phyloP scores from a whole-genome alignment of 1,139 yeast genomes.

The Yamadazyma buinensis region DNA sequence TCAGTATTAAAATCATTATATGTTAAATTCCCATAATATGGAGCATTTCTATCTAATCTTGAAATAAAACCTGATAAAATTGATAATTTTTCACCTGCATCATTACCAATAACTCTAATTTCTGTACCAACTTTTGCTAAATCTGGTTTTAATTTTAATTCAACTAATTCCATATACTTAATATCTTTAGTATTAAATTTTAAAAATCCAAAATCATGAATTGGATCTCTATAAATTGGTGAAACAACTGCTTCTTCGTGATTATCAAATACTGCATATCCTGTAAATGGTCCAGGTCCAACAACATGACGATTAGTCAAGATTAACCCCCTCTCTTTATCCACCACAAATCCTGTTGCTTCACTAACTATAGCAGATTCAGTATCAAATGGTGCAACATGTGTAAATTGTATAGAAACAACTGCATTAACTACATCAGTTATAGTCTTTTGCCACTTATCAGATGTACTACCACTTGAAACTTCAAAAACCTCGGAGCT shows the following conservation, averaged over 20 bases:
- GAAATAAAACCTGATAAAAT: constrained; percentile 88
- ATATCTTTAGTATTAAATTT: constrained; percentile 69
- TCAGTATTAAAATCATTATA: constrained; percentile 95
- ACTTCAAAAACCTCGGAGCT: constrained; percentile 7
- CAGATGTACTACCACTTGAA: constrained; percentile 6
- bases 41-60: constrained; percentile 89
- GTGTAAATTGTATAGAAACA: constrained; percentile 86
- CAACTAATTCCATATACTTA: constrained; percentile 69
- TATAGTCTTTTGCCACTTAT: constrained; percentile 75
- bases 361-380: constrained; percentile 80
- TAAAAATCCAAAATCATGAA: constrained; percentile 81
- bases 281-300: constrained; percentile 91
- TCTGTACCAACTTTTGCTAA: constrained; percentile 86
- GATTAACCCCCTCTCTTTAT: constrained; percentile 72
- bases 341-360: constrained; percentile 96
- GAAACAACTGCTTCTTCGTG: constrained; percentile 90
- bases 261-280: constrained; percentile 88
- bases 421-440: constrained; percentile 80
- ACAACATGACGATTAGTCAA: constrained; percentile 92
- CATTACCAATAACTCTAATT: constrained; percentile 92
- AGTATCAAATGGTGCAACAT: constrained; percentile 82
- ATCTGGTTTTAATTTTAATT: constrained; percentile 71
- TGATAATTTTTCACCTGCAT: constrained; percentile 90
- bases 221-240: constrained; percentile 81
- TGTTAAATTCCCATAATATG: constrained; percentile 86